Base-by-base conservation (phyloP, 768 basidiomycete genomes). In the Rhizopogon vesiculosus region DNA sequence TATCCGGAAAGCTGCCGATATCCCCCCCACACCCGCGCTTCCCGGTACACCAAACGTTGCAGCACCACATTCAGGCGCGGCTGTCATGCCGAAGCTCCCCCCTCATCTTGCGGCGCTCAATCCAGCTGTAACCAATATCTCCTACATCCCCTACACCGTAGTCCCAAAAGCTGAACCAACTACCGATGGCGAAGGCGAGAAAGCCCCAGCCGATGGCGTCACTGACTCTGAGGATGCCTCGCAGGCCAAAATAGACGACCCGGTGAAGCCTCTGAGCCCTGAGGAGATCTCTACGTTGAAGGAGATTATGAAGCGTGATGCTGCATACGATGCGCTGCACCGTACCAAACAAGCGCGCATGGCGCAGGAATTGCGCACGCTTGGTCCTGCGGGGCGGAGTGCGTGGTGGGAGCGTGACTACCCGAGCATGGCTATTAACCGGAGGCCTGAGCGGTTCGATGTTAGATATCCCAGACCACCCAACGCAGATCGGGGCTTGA, bases 361-460 rank as follows among this genome's bases (percentile, higher is more conserved):
- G 76, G 61, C 63, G 18, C 76, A 77, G 33, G 87, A 87, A 69
- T 56, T 77, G 41, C 70, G 74, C 38, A 64, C 63, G 2, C 76
- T 74, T 4, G 68, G 78, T 33, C 74, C 78, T 22, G 79, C 73
- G 51, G 73, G 72, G 44, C 66, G 72, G 35, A 64, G 73, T 7
- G 75, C 74, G 61, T 89, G 86, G 86, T 87, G 83, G 78, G 86
- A 87, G 70, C 81, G 80, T 64, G 83, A 80, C 60, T 66, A 55
- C 51, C 54, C 64, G 58, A 74, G 70, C 64, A 50, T 69, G 62
- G 63, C 67, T 57, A 49, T 61, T 28, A 69, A 61, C 15, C 51
- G 69, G 44, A 63, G 68, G 5, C 66, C 64, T 3, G 68, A 69
- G 62, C 67, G 66, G 45, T 83, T 90, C 64, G 80, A 83, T 56